Base-by-base conservation (phyloP, 768 basidiomycete species). In the Ephemerocybe angulata region DNA sequence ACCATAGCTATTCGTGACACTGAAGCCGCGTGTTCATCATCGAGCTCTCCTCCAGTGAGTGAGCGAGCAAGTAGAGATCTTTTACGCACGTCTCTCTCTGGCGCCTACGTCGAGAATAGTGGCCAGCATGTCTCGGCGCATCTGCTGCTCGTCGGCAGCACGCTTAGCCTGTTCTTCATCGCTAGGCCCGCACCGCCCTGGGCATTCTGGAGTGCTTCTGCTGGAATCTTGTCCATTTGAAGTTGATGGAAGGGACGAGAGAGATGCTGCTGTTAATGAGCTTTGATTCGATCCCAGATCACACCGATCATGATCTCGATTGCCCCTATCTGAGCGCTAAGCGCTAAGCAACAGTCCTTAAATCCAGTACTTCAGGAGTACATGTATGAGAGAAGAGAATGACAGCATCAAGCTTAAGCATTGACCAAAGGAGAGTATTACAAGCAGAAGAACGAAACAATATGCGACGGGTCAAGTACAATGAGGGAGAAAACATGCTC, bases 1-100 rank as follows among this genome's bases (percentile, higher is more conserved):
- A 95, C 93, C 27, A 96, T 83, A 3, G 86, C 81, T 59, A 96
- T 95, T 47, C 94, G 85, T 10, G 90, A 86, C 53, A 95, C 93
- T 96, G 64, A 7, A 38, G 21, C 42, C 4, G 22, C 38, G 27
- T 44, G 40, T 24, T 15, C 22, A 24, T 11, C 55, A 8, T 17
- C n/a, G 10, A 19, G 7, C 15, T 19, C n/a, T 41, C 5, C 5
- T n/a, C 6, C 38, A 19, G 38, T 19, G 15, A 17, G 38, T 13
- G n/a, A 41, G n/a, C n/a, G n/a, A n/a, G n/a, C n/a, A n/a, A 27
- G 22, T 19, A 19, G 43, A 46, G 41, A 35, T 47, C 4, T 54
- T 21, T 41, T 37, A 76, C 78, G 58, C 68, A 94, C 92, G 72
- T 67, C 92, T 79, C 75, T 93, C 93, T 55, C 91, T 80, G 37